These are phyloP conservation scores for Aspergillus conjunctus DNA, from an alignment of 495 filamentous ascomycete genomes.

Conservation along the genomic window DNA sequence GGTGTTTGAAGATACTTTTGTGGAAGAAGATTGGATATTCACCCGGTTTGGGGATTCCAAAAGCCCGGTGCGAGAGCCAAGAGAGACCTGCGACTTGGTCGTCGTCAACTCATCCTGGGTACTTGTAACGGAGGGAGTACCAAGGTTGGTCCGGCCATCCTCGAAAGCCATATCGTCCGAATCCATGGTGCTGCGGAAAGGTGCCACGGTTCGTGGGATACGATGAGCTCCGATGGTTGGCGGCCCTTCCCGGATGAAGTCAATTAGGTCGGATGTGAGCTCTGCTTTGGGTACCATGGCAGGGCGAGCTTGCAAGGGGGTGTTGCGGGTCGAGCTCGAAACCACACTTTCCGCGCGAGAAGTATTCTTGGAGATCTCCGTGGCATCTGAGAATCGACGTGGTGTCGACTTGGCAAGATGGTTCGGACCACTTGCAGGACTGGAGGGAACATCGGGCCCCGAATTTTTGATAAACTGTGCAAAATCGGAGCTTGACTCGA, in stretches of 20 bases:
- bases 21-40: constrained; percentile 22
- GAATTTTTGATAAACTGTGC: constrained; percentile 71
- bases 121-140: constrained; percentile 43
- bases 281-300: constrained; percentile 61
- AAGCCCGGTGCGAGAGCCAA: constrained; percentile 61
- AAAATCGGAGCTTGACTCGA: constrained; percentile 72
- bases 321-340: constrained; percentile 28
- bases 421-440: constrained; percentile 4
- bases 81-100: constrained; percentile 51
- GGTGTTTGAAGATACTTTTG: constrained; percentile 17
- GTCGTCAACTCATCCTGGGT: constrained; percentile 46
- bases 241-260: constrained; percentile 89
- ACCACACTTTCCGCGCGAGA: constrained; percentile 25
- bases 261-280: constrained; percentile 81
- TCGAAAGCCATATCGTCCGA: constrained; percentile 69
- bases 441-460: constrained; percentile 49
- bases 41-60: constrained; percentile 43
- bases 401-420: constrained; percentile 10
- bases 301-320: constrained; percentile 69
- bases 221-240: constrained; percentile 59
- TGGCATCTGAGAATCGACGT: constrained; percentile 27
- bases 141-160: constrained; percentile 24
- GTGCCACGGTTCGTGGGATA: constrained; percentile 81
- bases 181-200: constrained; percentile 83
- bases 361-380: constrained; percentile 25